Base-by-base conservation (phyloP, 495 filamentous ascomycete genomes). In the Astrocystis sublimbata region DNA sequence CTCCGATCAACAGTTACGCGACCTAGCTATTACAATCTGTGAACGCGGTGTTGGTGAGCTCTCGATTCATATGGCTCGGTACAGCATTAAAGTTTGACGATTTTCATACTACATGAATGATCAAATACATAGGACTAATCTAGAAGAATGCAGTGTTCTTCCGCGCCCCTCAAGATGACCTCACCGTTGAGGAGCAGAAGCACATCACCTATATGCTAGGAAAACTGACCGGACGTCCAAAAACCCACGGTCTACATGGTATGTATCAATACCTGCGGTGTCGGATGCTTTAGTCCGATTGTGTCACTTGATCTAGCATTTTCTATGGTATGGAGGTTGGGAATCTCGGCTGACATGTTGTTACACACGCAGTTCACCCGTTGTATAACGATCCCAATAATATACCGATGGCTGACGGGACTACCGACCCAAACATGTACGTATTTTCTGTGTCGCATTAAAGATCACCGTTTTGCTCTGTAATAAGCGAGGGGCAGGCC, bases 1-100 rank as follows among this genome's bases (percentile, higher is more conserved):
- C 68, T 82, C 83, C 0, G 87, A 90, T 57, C 84, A 89, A 35
- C 73, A 89, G 28, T 70, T 92, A 28, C 76, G 82, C 7, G 88
- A 92, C 38, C 78, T 91, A 6, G 86, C 88, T 41, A 75, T 77
- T 30, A 66, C 64, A 28, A 64, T 86, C 60, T 82, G 83, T 6
- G 82, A 87, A 64, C 77, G 86, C 15, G 85, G 83, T 35, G 85
- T 88, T 9, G 85, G 54, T 57, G 19, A 45, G 54, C 3, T n/a
- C n/a, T n/a, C n/a, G n/a, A n/a, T n/a, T n/a, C n/a, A n/a, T n/a
- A n/a, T n/a, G n/a, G n/a, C n/a, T n/a, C n/a, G n/a, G n/a, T n/a
- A n/a, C n/a, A n/a, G n/a, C n/a, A n/a, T n/a, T n/a, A n/a, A n/a
- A n/a, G n/a, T n/a, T n/a, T n/a, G n/a, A n/a, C n/a, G n/a, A n/a